These are phyloP conservation scores for Colletotrichum lini DNA, from an alignment of 2,329 filamentous ascomycete genomes.

Conservation along the genomic window DNA sequence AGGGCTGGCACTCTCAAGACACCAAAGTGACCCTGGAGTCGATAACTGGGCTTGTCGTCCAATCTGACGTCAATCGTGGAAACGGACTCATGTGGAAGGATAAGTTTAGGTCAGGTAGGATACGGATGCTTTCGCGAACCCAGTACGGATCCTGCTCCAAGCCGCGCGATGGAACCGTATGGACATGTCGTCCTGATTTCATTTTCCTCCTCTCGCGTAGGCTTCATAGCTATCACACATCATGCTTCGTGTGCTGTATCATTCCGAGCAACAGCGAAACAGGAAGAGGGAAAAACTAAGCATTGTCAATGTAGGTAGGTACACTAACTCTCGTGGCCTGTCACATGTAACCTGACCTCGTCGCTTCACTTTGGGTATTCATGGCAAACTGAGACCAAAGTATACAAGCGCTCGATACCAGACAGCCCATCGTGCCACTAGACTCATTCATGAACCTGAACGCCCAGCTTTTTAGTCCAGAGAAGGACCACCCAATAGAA, in stretches of 20 bases:
- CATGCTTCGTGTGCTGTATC: neutral
- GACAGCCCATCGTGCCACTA: conserved; percentile 15
- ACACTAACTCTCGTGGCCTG: neutral
- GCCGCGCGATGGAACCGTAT: neutral
- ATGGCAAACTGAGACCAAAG: conserved; percentile 36
- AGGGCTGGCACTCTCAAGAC: neutral
- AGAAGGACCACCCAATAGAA: neutral
- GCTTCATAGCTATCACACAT: neutral
- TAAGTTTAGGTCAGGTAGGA: neutral
- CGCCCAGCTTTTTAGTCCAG: conserved; percentile 42
- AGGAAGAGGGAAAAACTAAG: no score
- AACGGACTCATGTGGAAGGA: conserved; percentile 14
- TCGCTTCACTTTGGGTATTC: conserved; percentile 36
- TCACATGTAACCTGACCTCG: conserved; percentile 6
- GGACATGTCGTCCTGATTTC: neutral
- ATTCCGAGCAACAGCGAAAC: neutral
- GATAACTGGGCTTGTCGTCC: conserved; percentile 21
- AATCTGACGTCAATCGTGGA: conserved; percentile 37
- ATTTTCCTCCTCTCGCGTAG: neutral
- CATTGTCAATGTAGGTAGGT: neutral
- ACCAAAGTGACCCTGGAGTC: neutral
- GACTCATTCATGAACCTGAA: conserved; percentile 34
- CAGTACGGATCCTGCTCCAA: conserved; percentile 8
- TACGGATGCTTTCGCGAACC: neutral
- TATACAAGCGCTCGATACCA: conserved; percentile 23